These are phyloP conservation scores for Blastocystis sp. DNA, from an alignment of 352 stramenopile species.

Conservation along the genomic window DNA sequence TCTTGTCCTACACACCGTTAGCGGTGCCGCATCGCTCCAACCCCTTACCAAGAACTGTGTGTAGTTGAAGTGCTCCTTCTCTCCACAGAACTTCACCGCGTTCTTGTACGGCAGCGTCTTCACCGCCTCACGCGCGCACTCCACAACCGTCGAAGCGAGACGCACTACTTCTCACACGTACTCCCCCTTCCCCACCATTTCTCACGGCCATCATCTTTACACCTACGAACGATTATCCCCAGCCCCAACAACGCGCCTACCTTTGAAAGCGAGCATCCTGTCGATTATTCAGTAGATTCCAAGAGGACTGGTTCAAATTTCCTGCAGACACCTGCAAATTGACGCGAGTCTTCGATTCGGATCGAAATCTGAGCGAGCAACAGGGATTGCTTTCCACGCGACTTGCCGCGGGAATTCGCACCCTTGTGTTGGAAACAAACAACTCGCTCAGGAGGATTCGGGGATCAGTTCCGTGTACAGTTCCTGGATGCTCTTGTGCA, in stretches of 20 bases:
- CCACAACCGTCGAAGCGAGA: slow-evolving; percentile 58
- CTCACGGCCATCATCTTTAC: neutral
- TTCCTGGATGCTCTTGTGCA: slow-evolving; percentile 53
- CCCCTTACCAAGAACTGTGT: slow-evolving; percentile 15
- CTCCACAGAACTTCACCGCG: slow-evolving; percentile 46
- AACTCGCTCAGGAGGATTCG: neutral
- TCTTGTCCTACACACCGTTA: slow-evolving; percentile 21
- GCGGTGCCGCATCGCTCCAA: neutral
- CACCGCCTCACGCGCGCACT: slow-evolving; percentile 9
- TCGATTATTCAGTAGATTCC: slow-evolving; percentile 22
- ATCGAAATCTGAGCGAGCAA: slow-evolving; percentile 12
- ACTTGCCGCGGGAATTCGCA: slow-evolving; percentile 3
- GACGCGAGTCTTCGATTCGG: neutral
- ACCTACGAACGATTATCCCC: slow-evolving; percentile 39
- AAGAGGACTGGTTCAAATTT: neutral
- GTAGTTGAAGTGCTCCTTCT: slow-evolving; percentile 63
- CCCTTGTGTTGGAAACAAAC: slow-evolving; percentile 9
- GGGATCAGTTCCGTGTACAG: slow-evolving; percentile 28
- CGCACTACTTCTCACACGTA: slow-evolving; percentile 33
- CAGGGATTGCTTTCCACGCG: neutral
- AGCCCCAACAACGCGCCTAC: neutral
- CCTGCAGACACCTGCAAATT: neutral
- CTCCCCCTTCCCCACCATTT: neutral
- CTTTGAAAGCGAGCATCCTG: slow-evolving; percentile 53
- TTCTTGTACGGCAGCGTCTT: slow-evolving; percentile 65